These are phyloP conservation scores for Tricholoma terreum DNA, from an alignment of 768 basidiomycete species.

Conservation along the genomic window DNA sequence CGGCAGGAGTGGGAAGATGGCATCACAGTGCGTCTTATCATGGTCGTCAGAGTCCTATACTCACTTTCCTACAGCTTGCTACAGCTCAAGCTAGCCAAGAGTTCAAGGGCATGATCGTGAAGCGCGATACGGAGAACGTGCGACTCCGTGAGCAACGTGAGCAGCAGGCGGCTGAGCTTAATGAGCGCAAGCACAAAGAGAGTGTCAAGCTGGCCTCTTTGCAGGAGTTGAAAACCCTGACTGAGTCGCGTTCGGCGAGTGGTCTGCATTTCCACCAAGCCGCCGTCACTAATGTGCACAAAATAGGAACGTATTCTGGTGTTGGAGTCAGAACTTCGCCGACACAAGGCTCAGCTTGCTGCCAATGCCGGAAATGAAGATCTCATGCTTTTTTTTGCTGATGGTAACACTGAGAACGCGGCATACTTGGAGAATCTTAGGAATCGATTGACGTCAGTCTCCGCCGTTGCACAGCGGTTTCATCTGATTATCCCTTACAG, in stretches of 20 bases:
- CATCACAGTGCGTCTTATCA: conserved; percentile 35
- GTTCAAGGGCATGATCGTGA: conserved; percentile 53
- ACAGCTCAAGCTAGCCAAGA: conserved; percentile 59
- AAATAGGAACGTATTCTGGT: conserved; percentile 68
- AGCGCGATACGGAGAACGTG: conserved; percentile 63
- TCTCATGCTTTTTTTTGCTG: conserved; percentile 66
- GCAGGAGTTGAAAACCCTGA: conserved; percentile 63
- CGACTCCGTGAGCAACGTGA: conserved; percentile 75
- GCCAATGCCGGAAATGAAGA: conserved; percentile 70
- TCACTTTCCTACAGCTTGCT: conserved; percentile 22
- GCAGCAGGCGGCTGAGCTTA: conserved; percentile 57
- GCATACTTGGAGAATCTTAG: conserved; percentile 54
- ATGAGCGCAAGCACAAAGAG: conserved; percentile 68
- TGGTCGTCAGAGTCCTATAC: conserved; percentile 9
- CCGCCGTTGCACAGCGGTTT: neutral
- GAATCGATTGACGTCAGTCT: conserved; percentile 51
- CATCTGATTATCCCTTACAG: conserved; percentile 33
- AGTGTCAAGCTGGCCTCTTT: conserved; percentile 51
- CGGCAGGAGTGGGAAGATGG: conserved; percentile 49
- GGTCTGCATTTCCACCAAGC: neutral
- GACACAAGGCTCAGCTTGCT: conserved; percentile 75
- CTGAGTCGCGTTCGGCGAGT: conserved; percentile 50
- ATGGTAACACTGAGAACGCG: conserved; percentile 48
- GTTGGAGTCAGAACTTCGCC: conserved; percentile 66
- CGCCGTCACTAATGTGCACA: neutral